Evolutionary conservation across 2,329 filamentous ascomycete species (phyloP), one percentile per base, ranked within the genome.

Genomic region (Hawksworthiomyces lignivorus): DNA sequence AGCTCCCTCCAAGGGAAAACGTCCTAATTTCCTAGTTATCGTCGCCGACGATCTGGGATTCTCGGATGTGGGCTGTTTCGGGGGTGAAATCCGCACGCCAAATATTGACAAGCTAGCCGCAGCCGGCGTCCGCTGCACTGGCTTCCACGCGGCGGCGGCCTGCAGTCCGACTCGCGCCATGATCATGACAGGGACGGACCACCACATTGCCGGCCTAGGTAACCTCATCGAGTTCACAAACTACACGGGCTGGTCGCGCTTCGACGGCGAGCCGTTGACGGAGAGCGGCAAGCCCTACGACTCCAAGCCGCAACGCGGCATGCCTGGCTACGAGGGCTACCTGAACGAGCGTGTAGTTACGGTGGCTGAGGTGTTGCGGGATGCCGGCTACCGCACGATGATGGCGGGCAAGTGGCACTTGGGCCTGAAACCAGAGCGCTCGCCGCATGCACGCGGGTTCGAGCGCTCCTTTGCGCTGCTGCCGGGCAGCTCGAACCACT

Each of bases 331-430:
- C 45, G 77, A 81, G 54, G 77, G 77, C 0, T 81, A 80, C 50
- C 62, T 82, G 26, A 81, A 81, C 44, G 69, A 75, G 47, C 62
- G 67, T 1, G 76, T 82, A 2, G 77, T 65, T 1, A 68, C 75
- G 7, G 57, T 80, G 15, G 73, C 75, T 2, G 75, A 81, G 54
- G 51, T 81, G 3, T 62, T 81, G 7, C 68, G 63, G 7, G 77
- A 80, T 47, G 68, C 62, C 1, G 76, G 76, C 11, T 81, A 81
- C 53, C 64, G 70, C 37, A 81, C 77, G 2, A 48, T 77, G 5
- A 77, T 81, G 69, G 62, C 72, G 6, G 77, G 77, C 0, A 81
- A 82, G 54, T 81, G 77, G 76, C 75, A 80, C 56, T 58, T 81
- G 18, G 77, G 77, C 0, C 58, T 77, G 77, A 1, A 65, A 69